Base-by-base conservation (phyloP, 2,329 filamentous ascomycete genomes). In the Aspergillus tubingensis region DNA sequence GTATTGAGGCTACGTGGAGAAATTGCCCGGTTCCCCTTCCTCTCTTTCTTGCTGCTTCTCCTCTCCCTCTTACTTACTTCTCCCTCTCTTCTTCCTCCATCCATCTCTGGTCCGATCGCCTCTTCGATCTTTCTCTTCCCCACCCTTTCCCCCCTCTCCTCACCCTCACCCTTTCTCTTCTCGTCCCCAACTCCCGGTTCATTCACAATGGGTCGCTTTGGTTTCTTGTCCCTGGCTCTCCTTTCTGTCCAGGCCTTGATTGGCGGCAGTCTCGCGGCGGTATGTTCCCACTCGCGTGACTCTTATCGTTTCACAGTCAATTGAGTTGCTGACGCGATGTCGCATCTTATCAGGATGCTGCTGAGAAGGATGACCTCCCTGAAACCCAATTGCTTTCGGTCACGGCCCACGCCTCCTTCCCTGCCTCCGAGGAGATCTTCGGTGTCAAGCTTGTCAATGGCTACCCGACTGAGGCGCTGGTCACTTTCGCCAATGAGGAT, bases 401-500 rank as follows among this genome's bases (percentile, higher is more conserved):
- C 66, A 77, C 79, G 57, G 80, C 86, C 64, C 79, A 81, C 54
- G 81, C 85, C 60, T 81, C 82, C 36, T 89, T 89, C 77, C 86
- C 86, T 30, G 78, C 85, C 65, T 81, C 85, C 60, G 91, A 96
- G 81, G 91, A 96, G 81, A 88, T 96, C 78, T 95, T 97, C 70
- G 95, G 94, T 71, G 88, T 98, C 70, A 96, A 96, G 86, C 88
- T 98, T 68, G 86, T 98, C 82, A 99, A 99, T 76, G 92, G 92
- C 72, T 88, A 89, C 67, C 87, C 92, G 44, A 96, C 92, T 65
- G 87, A 91, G 77, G 90, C 92, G 38, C 80, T 96, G 57, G 81
- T 99, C 70, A 88, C 92, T 71, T 83, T 99, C 75, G 86, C 83
- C 76, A 99, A 99, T 83, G 83, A 91, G 63, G 95, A 99, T 80